phyloP scores from a whole-genome alignment of 805 yeast species.

The Lipomyces orientalis region DNA sequence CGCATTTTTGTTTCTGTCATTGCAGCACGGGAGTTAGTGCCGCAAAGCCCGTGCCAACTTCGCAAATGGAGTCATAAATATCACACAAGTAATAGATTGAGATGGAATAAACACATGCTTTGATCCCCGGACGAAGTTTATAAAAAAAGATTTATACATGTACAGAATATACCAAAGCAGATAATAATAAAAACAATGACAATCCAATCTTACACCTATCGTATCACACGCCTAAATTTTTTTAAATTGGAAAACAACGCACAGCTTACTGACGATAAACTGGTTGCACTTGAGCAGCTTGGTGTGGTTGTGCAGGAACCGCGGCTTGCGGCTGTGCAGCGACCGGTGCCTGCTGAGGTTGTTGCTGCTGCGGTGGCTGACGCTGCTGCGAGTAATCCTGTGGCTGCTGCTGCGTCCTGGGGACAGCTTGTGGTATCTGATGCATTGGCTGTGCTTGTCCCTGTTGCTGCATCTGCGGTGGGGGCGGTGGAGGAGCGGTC shows the following conservation, averaged over 20 bases:
- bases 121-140: neutral
- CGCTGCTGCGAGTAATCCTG: conserved; percentile 20
- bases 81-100: neutral
- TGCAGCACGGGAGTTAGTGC: neutral
- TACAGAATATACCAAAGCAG: conserved; percentile 1
- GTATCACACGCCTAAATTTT: neutral
- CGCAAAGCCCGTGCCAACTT: neutral
- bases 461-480: conserved; percentile 9
- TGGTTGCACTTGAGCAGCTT: conserved; percentile 20
- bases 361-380: conserved; percentile 19
- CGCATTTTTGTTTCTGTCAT: neutral
- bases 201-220: neutral
- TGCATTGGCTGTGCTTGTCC: conserved; percentile 11
- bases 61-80: neutral
- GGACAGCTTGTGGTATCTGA: conserved; percentile 16
- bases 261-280: neutral
- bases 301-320: conserved; percentile 15
- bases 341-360: conserved; percentile 27
- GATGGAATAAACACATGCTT: neutral
- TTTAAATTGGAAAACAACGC: neutral
- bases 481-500: conserved; percentile 4
- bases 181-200: neutral
- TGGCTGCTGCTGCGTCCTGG: conserved; percentile 33
- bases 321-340: conserved; percentile 23
- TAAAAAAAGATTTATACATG: neutral